phyloP scores from a whole-genome alignment of 1,284 basidiomycete species.

The Inonotus hispidus region DNA sequence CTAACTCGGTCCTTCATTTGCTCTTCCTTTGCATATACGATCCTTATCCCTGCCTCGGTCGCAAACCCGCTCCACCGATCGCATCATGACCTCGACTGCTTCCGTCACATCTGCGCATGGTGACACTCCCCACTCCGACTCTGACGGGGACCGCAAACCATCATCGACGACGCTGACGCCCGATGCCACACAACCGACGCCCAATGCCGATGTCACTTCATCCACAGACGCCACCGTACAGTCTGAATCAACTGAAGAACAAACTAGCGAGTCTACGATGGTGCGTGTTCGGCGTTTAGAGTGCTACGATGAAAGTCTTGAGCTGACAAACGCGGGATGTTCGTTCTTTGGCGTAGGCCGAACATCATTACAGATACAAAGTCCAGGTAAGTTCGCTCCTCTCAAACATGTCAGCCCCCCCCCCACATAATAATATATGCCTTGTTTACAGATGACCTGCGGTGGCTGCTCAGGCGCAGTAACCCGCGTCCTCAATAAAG shows the following conservation, averaged over 20 bases:
- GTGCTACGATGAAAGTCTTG: not conserved
- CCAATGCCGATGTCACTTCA: not conserved
- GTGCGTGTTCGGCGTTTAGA: not conserved
- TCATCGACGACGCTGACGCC: not conserved
- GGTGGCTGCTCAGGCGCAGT: slow-evolving; percentile 18
- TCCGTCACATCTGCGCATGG: not conserved
- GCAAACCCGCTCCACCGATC: not conserved
- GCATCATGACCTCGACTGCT: not conserved
- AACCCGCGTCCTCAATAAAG: slow-evolving; percentile 9
- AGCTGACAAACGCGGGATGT: not conserved
- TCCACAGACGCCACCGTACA: not conserved
- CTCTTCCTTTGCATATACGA: too few species aligned
- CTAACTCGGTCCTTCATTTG: not conserved
- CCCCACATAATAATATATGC: not conserved
- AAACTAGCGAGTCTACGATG: not conserved
- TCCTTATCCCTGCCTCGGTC: not conserved
- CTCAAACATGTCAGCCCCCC: not conserved
- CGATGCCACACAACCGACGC: not conserved
- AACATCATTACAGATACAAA: slow-evolving; percentile 9
- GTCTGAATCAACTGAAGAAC: not conserved
- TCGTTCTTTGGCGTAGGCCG: not conserved
- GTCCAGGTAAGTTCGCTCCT: slow-evolving; percentile 6
- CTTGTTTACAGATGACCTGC: slow-evolving; percentile 12
- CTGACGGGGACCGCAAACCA: not conserved
- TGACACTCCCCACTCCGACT: not conserved